These are phyloP conservation scores for Scenedesmus sp. DNA, from an alignment of 163 green algal genomes.

Conservation along the genomic window DNA sequence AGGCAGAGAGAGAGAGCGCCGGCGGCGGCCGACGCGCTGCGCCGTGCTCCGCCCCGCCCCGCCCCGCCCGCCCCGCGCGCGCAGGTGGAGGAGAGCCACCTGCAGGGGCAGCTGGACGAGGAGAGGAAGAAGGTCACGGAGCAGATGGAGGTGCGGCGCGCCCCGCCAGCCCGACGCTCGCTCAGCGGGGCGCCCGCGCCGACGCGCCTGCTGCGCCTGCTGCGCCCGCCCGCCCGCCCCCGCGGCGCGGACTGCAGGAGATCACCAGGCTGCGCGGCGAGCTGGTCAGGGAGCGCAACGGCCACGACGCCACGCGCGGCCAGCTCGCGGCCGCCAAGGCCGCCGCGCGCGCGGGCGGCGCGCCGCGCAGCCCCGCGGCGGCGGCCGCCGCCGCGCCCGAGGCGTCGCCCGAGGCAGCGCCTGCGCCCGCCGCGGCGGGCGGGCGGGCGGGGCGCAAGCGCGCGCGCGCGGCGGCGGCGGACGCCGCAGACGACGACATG, in stretches of 20 bases:
- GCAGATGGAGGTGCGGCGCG: constrained; percentile 26
- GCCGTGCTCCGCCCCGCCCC: no score
- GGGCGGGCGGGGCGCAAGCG: constrained; percentile 12
- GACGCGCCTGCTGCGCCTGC: no score
- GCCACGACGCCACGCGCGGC: constrained; percentile 15
- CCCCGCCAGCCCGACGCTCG: no score
- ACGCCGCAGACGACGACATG: constrained; percentile 21
- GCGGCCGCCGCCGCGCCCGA: not conserved
- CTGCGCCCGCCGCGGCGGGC: not conserved
- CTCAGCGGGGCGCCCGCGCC: no score
- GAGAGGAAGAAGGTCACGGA: constrained; percentile 31
- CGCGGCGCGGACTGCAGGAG: not conserved
- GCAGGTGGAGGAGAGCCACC: constrained; percentile 18
- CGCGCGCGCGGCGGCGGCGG: not conserved
- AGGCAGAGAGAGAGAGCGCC: no score
- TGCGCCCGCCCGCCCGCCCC: not conserved
- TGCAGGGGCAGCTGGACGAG: constrained; percentile 28
- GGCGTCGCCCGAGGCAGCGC: not conserved
- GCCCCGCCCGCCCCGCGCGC: no score
- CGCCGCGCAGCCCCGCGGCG: constrained; percentile 10
- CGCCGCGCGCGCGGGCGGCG: not conserved
- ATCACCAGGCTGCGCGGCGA: not conserved
- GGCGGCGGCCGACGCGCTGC: no score
- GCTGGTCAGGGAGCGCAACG: constrained; percentile 21
- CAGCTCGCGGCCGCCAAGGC: constrained; percentile 7